These are phyloP conservation scores for Penicillium hordei DNA, from an alignment of 2,329 filamentous ascomycete species.

Conservation along the genomic window DNA sequence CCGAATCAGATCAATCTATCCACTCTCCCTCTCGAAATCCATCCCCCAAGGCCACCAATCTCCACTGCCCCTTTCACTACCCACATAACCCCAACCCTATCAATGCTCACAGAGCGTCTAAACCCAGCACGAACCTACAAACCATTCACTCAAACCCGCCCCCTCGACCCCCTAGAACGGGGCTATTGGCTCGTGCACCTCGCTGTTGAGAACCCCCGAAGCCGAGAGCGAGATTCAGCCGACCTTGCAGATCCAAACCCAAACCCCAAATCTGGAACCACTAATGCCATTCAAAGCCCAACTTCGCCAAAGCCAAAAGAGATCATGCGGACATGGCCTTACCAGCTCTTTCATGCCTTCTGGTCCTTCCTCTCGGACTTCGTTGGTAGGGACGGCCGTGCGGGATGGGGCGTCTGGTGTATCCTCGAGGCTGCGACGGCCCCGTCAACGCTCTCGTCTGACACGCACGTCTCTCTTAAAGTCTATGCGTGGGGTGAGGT, in stretches of 20 bases:
- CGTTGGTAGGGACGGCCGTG: conserved; percentile 39
- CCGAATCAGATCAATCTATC: conserved; percentile 1
- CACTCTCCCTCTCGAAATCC: conserved; percentile 46
- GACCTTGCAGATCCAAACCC: conserved; percentile 25
- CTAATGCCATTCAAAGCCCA: neutral
- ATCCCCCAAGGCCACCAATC: conserved; percentile 55
- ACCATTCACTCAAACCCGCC: conserved; percentile 51
- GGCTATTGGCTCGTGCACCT: conserved; percentile 73
- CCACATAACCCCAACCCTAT: conserved; percentile 58
- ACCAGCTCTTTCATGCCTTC: conserved; percentile 38
- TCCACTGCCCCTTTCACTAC: conserved; percentile 49
- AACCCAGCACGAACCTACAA: conserved; percentile 55
- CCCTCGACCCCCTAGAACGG: conserved; percentile 62
- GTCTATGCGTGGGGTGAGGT: conserved; percentile 79
- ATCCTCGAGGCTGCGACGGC: conserved; percentile 26
- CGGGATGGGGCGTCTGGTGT: conserved; percentile 50
- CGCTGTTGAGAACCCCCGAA: conserved; percentile 47
- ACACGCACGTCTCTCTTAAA: neutral
- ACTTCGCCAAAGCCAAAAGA: conserved; percentile 35
- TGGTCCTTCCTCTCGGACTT: conserved; percentile 44
- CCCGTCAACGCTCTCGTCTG: neutral
- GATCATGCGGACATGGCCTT: conserved; percentile 30
- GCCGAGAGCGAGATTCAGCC: conserved; percentile 26
- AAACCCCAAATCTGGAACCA: conserved; percentile 26
- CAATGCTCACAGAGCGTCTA: conserved; percentile 55